A percentile compares a stretch with the other conserved stretches of the same genome.
Conservation (phyloP, 169 alveolate species). For the Plasmodium yoelii region DNA sequence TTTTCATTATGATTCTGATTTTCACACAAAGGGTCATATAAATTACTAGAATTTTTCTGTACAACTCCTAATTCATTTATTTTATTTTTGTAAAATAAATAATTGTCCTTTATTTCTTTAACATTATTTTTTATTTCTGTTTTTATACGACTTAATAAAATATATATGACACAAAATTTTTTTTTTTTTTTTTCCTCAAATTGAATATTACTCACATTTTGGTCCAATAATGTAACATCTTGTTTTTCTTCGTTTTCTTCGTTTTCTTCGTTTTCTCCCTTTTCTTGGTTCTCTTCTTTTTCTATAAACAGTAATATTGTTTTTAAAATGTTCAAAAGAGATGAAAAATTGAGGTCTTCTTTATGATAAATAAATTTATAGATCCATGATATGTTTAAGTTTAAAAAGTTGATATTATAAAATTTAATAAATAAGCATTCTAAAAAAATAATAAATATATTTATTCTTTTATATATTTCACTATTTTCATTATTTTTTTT, state of each 20-base stretch:
- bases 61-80: neutral
- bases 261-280: too few species aligned
- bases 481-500: neutral
- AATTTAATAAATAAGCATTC: constrained; percentile 15
- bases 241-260: neutral
- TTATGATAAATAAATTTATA: constrained; percentile 10
- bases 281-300: neutral
- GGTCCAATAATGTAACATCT: too few species aligned
- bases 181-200: neutral
- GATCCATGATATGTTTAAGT: constrained; percentile 27
- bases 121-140: constrained; percentile 6
- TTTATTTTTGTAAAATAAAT: constrained; percentile 5
- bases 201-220: too few species aligned
- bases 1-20: neutral
- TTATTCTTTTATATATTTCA: neutral
- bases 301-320: constrained; percentile 10
- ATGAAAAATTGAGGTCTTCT: neutral
- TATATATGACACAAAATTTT: neutral
- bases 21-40: neutral
- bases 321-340: constrained; percentile 6
- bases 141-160: constrained; percentile 16
- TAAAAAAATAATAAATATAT: constrained; percentile 28
- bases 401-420: neutral
- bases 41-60: neutral
- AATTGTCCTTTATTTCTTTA: constrained; percentile 7